Evolutionary conservation across 768 basidiomycete genomes (phyloP).

Genomic region (Phylloporus arenicola): DNA sequence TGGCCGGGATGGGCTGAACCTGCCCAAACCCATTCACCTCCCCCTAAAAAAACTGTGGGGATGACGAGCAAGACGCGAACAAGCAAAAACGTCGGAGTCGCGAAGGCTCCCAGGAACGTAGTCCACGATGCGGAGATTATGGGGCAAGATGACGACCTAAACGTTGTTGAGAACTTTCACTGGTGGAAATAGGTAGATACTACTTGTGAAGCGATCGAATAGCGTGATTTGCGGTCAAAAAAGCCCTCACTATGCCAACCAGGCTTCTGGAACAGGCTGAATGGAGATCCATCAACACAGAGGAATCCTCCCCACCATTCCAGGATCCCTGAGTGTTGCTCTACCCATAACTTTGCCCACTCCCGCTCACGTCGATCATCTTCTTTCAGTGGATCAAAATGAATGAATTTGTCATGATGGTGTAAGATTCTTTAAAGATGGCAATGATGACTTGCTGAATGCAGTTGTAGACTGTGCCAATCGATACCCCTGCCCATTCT

Average conservation of each 20-base stretch:
- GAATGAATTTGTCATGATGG: not conserved
- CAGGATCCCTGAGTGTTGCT: too few species aligned
- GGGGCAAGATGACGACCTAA: not conserved
- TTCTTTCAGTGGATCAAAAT: too few species aligned
- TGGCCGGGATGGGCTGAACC: slow-evolving; percentile 13
- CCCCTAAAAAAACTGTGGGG: not conserved
- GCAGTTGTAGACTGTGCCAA: not conserved
- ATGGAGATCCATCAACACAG: slow-evolving; percentile 8
- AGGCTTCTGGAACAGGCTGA: slow-evolving; percentile 19
- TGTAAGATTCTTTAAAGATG: too few species aligned
- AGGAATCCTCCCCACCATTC: slow-evolving; percentile 7
- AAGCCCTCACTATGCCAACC: slow-evolving; percentile 15
- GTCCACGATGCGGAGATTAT: slow-evolving; percentile 8
- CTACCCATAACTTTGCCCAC: too few species aligned
- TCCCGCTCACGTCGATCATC: too few species aligned
- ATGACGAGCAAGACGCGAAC: not conserved
- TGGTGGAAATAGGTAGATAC: too few species aligned
- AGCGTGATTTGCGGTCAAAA: slow-evolving; percentile 10
- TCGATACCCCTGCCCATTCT: not conserved
- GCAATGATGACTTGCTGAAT: not conserved
- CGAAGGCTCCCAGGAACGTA: slow-evolving; percentile 14
- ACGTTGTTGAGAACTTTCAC: too few species aligned
- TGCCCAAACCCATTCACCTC: slow-evolving; percentile 16
- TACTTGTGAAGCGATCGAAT: slow-evolving; percentile 11
- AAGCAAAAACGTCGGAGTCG: slow-evolving; percentile 6